Percentiles rank a stretch among this genome's conserved stretches.
Evolutionary conservation across 1,284 basidiomycete species (phyloP).

Genomic region (Naganishia sp.): DNA sequence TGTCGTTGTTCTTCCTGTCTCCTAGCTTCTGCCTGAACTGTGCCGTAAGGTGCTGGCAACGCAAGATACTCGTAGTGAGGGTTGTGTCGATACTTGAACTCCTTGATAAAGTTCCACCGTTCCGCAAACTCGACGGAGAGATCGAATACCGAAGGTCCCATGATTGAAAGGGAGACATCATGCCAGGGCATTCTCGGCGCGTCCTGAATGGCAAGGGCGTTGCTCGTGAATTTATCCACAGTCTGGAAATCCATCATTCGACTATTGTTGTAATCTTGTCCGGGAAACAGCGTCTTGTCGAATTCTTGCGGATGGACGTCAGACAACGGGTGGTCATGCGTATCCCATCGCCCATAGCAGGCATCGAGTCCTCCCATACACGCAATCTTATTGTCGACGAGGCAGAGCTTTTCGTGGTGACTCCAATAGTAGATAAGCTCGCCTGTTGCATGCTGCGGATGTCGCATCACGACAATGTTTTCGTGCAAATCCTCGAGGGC

Average conservation of each 20-base stretch:
- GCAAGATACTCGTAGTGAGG: conserved; percentile 72
- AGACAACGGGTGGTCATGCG: conserved; percentile 72
- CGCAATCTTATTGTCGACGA: conserved; percentile 81
- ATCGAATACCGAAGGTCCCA: conserved; percentile 80
- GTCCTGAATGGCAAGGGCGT: conserved; percentile 46
- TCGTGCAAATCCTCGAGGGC: conserved; percentile 77
- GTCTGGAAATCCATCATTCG: conserved; percentile 71
- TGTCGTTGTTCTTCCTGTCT: conserved; percentile 40
- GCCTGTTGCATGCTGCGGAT: conserved; percentile 84
- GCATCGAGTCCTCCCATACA: conserved; percentile 77
- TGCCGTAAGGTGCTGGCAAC: conserved; percentile 65
- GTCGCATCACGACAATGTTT: conserved; percentile 81
- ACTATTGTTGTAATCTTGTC: conserved; percentile 88
- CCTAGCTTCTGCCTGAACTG: conserved; percentile 39
- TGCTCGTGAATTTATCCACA: conserved; percentile 76
- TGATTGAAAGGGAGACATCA: conserved; percentile 67
- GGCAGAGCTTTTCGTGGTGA: conserved; percentile 57
- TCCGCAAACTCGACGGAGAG: conserved; percentile 77
- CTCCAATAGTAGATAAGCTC: conserved; percentile 61
- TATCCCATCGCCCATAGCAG: conserved; percentile 95
- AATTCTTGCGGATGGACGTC: conserved; percentile 88
- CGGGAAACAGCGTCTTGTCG: conserved; percentile 78
- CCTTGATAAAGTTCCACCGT: conserved; percentile 54
- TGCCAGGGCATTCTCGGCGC: conserved; percentile 51
- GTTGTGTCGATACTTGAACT: conserved; percentile 55